A percentile compares a stretch with the other conserved stretches of the same genome.
phyloP scores from a whole-genome alignment of 441 rosid genomes.

The Kokia cookei region DNA sequence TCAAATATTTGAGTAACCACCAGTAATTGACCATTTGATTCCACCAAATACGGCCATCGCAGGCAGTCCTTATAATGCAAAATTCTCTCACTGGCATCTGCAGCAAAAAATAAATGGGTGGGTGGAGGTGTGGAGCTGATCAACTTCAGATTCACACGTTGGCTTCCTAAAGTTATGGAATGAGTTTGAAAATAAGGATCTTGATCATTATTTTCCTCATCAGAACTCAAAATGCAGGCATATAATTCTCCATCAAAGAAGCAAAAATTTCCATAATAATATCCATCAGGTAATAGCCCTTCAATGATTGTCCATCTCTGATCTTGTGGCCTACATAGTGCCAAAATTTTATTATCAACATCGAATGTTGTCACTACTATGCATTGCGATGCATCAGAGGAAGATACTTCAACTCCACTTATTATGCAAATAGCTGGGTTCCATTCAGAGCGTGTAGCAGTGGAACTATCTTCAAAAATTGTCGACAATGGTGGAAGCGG shows the following conservation, averaged over 20 bases:
- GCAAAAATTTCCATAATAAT: not conserved
- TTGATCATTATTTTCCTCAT: not conserved
- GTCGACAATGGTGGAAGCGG: not conserved
- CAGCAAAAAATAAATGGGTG: not conserved
- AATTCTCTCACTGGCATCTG: not conserved
- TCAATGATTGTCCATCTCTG: not conserved
- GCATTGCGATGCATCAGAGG: not conserved
- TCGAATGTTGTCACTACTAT: not conserved
- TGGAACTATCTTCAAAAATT: not conserved
- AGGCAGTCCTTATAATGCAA: not conserved
- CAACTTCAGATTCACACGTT: not conserved
- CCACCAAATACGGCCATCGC: not conserved
- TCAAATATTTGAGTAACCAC: not conserved
- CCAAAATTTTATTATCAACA: not conserved
- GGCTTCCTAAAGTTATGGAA: not conserved
- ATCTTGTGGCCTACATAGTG: not conserved
- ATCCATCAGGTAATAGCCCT: not conserved
- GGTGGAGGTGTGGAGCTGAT: not conserved
- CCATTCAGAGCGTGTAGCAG: not conserved
- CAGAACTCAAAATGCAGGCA: not conserved
- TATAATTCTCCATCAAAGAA: not conserved
- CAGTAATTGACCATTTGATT: not conserved
- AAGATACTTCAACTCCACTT: not conserved
- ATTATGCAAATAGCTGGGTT: not conserved
- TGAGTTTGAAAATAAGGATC: not conserved